Percentiles rank a stretch among this genome's conserved stretches.
These are phyloP conservation scores for Penicillium argentinense DNA, from an alignment of 495 filamentous ascomycete genomes.

Conservation along the genomic window DNA sequence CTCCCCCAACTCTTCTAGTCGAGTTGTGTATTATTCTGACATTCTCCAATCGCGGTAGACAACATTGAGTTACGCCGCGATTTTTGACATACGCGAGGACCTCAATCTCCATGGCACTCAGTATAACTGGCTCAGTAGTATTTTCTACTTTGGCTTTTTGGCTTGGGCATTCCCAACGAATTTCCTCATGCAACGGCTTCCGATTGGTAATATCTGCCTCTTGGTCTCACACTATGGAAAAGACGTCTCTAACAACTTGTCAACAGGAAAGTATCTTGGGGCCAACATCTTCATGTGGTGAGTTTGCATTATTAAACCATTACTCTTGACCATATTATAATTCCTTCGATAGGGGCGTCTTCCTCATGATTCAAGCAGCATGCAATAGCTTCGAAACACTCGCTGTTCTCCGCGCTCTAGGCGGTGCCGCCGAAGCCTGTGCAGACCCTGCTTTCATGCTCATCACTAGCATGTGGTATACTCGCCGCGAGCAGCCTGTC, in stretches of 20 bases:
- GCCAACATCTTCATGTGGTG: constrained; percentile 60
- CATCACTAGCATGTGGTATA: constrained; percentile 42
- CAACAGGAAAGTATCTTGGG: constrained; percentile 54
- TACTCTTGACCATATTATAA: no score
- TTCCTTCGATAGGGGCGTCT: not conserved
- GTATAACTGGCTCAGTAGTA: constrained; percentile 52
- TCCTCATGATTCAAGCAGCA: constrained; percentile 38
- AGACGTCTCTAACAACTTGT: not conserved
- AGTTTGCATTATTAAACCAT: constrained; percentile 40
- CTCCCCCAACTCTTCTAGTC: no score
- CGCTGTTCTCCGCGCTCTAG: constrained; percentile 47
- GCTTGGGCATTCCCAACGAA: constrained; percentile 43
- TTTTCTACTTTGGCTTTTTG: constrained; percentile 61
- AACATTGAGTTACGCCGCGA: constrained; percentile 55
- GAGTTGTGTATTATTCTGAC: no score
- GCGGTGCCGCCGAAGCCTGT: constrained; percentile 54
- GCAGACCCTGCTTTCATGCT: constrained; percentile 23
- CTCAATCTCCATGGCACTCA: constrained; percentile 45
- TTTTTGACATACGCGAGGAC: constrained; percentile 54
- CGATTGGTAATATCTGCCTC: constrained; percentile 36
- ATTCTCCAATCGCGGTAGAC: constrained; percentile 42
- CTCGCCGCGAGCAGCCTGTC: constrained; percentile 53
- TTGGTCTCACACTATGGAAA: no score
- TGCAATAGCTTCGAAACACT: constrained; percentile 49
- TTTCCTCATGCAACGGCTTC: constrained; percentile 53